These are phyloP conservation scores for Pythium oligandrum DNA, from an alignment of 352 stramenopile genomes.

Conservation along the genomic window DNA sequence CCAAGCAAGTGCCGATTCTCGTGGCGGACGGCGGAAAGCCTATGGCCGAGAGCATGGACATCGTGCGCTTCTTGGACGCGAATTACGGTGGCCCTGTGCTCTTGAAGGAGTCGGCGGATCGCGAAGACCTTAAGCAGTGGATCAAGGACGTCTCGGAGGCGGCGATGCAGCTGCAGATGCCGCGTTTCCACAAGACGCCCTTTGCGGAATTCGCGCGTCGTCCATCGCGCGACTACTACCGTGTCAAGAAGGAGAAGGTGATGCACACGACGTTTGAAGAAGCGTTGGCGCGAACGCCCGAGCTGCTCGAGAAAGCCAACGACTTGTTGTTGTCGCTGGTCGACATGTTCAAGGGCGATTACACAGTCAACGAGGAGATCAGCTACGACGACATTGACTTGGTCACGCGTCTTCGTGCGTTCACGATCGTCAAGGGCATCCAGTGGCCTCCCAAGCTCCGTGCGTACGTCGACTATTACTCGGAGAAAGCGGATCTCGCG, in stretches of 20 bases:
- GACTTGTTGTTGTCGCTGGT: constrained; percentile 25
- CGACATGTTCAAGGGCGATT: constrained; percentile 33
- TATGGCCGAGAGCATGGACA: constrained; percentile 38
- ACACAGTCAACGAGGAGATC: constrained; percentile 36
- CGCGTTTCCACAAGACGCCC: constrained; percentile 35
- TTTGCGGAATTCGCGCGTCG: constrained; percentile 41
- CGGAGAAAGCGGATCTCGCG: constrained; percentile 28
- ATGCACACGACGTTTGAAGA: constrained; percentile 32
- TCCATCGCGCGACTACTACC: constrained; percentile 46
- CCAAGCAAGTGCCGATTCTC: constrained; percentile 37
- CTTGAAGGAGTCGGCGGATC: constrained; percentile 26
- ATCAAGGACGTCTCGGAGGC: constrained; percentile 37
- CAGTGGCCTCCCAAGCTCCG: constrained; percentile 40
- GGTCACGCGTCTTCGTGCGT: constrained; percentile 33
- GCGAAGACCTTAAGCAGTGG: constrained; percentile 41
- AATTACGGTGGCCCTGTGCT: constrained; percentile 25
- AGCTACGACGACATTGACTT: constrained; percentile 59
- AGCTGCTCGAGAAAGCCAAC: constrained; percentile 34
- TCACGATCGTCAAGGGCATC: constrained; percentile 46
- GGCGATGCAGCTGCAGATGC: constrained; percentile 35
- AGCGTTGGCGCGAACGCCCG: constrained; percentile 32
- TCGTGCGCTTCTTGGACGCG: constrained; percentile 39
- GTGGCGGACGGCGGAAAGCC: constrained; percentile 20
- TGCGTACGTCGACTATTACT: constrained; percentile 40
- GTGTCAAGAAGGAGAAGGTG: constrained; percentile 50